Evolutionary conservation across 805 yeast species (phyloP), one percentile per base, ranked within the genome.

Genomic region (Saccharomycopsis oosterbeekiorum): DNA sequence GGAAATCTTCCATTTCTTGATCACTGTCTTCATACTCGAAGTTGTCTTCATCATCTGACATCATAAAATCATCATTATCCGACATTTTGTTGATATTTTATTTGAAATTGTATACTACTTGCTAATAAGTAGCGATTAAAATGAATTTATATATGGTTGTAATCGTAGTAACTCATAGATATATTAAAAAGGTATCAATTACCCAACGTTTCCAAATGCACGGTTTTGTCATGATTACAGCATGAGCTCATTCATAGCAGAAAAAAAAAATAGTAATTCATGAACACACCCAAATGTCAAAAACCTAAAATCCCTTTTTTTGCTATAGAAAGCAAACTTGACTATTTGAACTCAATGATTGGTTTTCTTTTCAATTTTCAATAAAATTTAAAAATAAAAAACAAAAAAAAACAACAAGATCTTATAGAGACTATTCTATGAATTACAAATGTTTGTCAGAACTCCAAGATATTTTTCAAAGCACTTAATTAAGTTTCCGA

Each of bases 1-100:
- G 65, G 12, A 53, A 63, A 14, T 41, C 64, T 21, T 36, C 61
- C 61, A 59, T 61, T 39, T 64, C 67, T 15, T 61, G 66, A 36
- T 66, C 67, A 40, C 64, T 42, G 14, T 66, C 66, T 11, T 64
- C 65, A 42, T 64, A 64, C 34, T 64, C 66, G 42, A 64, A 64
- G 36, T 64, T 61, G 57, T 64, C 66, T 21, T 60, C 66, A 41
- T 59, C 65, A 21, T 62, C 66, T 14, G 63, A 60, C 65, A 62
- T 62, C 66, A 62, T 60, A 53, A 64, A 64, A 53, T 64, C 66
- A 24, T 64, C 66, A 17, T 59, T 60, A 42, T 64, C 66, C 1
- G 65, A 62, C 66, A 64, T 64, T 57, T 29, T 62, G 21, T n/a
- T n/a, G n/a, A n/a, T 29, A 29, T 29, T 29, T 6, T 29, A 29